Percentiles rank a stretch among this genome's conserved stretches.
phyloP scores from a whole-genome alignment of 2,329 filamentous ascomycete species.

The Remersonia thermophila region DNA sequence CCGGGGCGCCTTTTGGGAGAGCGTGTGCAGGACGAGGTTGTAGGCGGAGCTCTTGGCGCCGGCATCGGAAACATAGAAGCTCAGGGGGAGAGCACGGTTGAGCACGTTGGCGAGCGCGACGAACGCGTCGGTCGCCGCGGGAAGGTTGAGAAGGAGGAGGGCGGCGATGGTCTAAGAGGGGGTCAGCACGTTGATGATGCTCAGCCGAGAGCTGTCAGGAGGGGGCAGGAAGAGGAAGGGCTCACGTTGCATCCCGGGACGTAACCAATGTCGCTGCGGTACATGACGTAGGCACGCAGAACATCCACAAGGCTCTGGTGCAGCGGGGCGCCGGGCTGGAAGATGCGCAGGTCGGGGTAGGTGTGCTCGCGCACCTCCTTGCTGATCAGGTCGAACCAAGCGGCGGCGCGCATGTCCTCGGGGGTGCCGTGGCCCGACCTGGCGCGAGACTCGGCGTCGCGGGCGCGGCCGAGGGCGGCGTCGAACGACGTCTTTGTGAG shows the following conservation, averaged over 20 bases:
- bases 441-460: slow-evolving; percentile 46
- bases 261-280: slow-evolving; percentile 71
- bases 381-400: slow-evolving; percentile 52
- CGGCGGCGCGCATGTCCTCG: slow-evolving; percentile 43
- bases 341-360: slow-evolving; percentile 62
- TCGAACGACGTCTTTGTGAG: slow-evolving; percentile 55
- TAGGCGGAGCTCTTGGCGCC: slow-evolving; percentile 59
- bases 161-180: slow-evolving; percentile 53
- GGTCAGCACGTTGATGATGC: slow-evolving; percentile 11
- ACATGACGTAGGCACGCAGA: slow-evolving; percentile 68
- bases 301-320: slow-evolving; percentile 59
- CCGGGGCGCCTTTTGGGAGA: slow-evolving; percentile 50
- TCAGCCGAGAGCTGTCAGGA: slow-evolving; percentile 3
- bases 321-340: slow-evolving; percentile 52
- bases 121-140: slow-evolving; percentile 51
- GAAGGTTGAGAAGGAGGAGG: slow-evolving; percentile 59
- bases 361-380: slow-evolving; percentile 51
- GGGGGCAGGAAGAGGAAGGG: no score
- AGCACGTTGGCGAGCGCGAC: slow-evolving; percentile 63
- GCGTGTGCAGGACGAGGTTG: slow-evolving; percentile 53
- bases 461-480: slow-evolving; percentile 56
- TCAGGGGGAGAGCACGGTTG: slow-evolving; percentile 61
- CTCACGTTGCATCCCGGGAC: slow-evolving; percentile 62
- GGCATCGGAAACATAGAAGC: slow-evolving; percentile 59
- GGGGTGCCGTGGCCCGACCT: slow-evolving; percentile 36